These are phyloP conservation scores for Incumbomyces lentus DNA, from an alignment of 2,329 filamentous ascomycete species.

Conservation along the genomic window DNA sequence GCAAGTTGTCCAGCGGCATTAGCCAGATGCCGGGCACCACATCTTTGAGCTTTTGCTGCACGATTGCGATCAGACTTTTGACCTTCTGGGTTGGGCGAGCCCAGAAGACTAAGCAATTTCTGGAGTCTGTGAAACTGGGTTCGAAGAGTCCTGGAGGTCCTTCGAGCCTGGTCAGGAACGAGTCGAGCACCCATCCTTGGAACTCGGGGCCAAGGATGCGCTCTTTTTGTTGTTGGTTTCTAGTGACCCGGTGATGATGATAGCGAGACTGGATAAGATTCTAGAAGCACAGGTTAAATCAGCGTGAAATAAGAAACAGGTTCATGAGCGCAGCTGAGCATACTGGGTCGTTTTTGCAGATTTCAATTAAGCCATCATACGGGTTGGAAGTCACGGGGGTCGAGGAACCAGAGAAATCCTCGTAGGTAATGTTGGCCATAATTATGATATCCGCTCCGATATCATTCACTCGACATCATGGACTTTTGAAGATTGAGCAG, in stretches of 20 bases:
- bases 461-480: not conserved
- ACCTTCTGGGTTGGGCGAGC: constrained; percentile 68
- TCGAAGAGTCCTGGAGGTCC: constrained; percentile 45
- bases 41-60: constrained; percentile 57
- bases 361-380: constrained; percentile 61
- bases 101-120: constrained; percentile 83
- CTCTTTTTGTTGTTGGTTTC: constrained; percentile 64
- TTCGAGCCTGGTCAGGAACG: constrained; percentile 60
- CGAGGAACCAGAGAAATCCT: constrained; percentile 29
- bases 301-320: not conserved
- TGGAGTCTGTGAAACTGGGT: constrained; percentile 60
- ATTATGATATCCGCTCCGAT: too few relatives aligned
- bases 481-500: too few relatives aligned
- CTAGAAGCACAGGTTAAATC: constrained; percentile 31
- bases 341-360: constrained; percentile 59
- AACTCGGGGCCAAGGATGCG: constrained; percentile 60
- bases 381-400: constrained; percentile 50
- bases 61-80: constrained; percentile 51
- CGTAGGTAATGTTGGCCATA: constrained; percentile 24
- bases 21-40: constrained; percentile 76
- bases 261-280: constrained; percentile 62
- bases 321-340: constrained; percentile 21
- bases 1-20: constrained; percentile 67
- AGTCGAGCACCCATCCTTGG: constrained; percentile 62
- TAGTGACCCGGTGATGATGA: constrained; percentile 58